A percentile compares a stretch with the other conserved stretches of the same genome.
These are phyloP conservation scores for Arthrobotrys sphaeroides DNA, from an alignment of 2,329 filamentous ascomycete species.

Conservation along the genomic window DNA sequence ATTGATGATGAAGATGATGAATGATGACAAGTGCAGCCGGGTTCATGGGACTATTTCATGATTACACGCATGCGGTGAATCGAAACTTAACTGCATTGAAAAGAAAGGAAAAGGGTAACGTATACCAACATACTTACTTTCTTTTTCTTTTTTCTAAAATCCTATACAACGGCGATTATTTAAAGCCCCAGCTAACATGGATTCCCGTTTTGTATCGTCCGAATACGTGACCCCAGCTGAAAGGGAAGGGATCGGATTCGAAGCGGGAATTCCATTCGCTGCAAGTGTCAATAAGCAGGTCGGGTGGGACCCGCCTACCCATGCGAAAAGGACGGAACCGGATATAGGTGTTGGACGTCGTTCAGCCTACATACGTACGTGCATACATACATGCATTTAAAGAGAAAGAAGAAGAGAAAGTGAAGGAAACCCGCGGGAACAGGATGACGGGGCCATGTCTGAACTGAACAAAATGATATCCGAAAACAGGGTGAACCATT, in stretches of 20 bases:
- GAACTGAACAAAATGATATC: background rate
- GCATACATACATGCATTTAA: no score
- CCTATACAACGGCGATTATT: slow-evolving; percentile 1
- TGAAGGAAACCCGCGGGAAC: no score
- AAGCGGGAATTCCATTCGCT: background rate
- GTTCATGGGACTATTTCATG: slow-evolving; percentile 13
- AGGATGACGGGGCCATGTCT: no score
- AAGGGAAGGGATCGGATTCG: background rate
- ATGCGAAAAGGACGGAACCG: background rate
- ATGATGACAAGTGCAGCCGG: background rate
- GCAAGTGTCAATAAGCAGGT: background rate
- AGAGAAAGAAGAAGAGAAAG: no score
- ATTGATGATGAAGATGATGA: no score
- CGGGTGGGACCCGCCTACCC: no score
- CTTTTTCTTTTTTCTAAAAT: background rate
- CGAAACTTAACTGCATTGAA: no score
- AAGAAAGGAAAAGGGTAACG: no score
- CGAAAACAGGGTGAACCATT: background rate
- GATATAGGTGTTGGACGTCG: background rate
- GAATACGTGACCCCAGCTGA: background rate
- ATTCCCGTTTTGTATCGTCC: background rate
- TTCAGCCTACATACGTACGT: no score
- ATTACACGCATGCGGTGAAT: slow-evolving; percentile 19
- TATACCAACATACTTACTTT: background rate
- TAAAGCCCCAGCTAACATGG: background rate